These are phyloP conservation scores for Aphanomyces astaci DNA, from an alignment of 352 stramenopile species.

Conservation along the genomic window DNA sequence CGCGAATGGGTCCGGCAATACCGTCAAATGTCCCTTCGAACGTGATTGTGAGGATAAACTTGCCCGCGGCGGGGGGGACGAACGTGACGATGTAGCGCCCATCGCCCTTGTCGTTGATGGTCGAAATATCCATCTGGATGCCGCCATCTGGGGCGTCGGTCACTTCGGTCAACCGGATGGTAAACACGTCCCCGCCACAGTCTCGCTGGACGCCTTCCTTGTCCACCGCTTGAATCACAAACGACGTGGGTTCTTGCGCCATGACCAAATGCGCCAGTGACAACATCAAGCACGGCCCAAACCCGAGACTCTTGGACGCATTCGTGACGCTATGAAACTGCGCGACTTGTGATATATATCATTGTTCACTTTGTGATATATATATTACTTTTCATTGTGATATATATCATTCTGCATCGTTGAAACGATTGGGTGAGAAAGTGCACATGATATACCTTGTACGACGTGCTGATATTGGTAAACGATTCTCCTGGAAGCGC, in stretches of 20 bases:
- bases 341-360: no score
- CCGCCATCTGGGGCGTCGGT: constrained; percentile 24
- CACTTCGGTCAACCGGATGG: constrained; percentile 50
- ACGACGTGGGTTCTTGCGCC: constrained; percentile 68
- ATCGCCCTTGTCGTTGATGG: constrained; percentile 85
- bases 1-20: constrained; percentile 87
- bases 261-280: constrained; percentile 55
- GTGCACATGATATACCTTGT: no score
- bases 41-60: constrained; percentile 82
- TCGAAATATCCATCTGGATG: constrained; percentile 32
- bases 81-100: constrained; percentile 93
- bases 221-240: constrained; percentile 90
- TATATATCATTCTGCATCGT: no score
- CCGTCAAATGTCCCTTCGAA: constrained; percentile 93
- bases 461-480: constrained; percentile 84
- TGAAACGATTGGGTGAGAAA: no score
- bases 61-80: constrained; percentile 60
- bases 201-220: constrained; percentile 82
- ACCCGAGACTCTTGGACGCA: constrained; percentile 87
- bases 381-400: no score
- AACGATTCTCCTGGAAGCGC: constrained; percentile 86
- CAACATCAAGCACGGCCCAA: constrained; percentile 84
- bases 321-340: constrained; percentile 92
- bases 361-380: no score
- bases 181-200: constrained; percentile 94